These are phyloP conservation scores for Ceratobasidium sp. DNA, from an alignment of 1,284 basidiomycete species.

Conservation along the genomic window DNA sequence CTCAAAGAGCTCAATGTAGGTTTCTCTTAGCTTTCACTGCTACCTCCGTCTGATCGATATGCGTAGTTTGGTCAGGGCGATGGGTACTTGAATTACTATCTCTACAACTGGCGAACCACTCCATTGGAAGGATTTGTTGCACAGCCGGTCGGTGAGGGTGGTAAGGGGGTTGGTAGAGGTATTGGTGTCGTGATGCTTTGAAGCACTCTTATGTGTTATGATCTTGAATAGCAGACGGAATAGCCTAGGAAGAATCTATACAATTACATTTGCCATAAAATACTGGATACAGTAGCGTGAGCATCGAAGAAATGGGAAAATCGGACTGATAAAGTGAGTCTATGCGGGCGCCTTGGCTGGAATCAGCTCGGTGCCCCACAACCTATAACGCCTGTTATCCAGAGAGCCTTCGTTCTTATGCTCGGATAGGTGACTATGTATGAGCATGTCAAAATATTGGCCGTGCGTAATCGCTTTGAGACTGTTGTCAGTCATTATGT, in stretches of 20 bases:
- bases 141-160: slow-evolving; percentile 50
- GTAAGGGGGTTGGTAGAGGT: slow-evolving; percentile 66
- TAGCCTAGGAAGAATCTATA: no score
- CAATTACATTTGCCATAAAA: not conserved
- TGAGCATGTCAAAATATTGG: slow-evolving; percentile 31
- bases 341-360: not conserved
- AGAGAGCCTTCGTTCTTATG: slow-evolving; percentile 18
- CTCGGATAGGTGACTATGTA: slow-evolving; percentile 12
- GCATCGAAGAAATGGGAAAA: not conserved
- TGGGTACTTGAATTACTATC: slow-evolving; percentile 86
- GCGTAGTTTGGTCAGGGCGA: slow-evolving; percentile 86
- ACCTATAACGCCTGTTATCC: slow-evolving; percentile 28
- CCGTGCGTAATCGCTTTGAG: slow-evolving; percentile 11
- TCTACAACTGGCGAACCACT: slow-evolving; percentile 92
- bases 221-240: not conserved
- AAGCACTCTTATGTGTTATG: not conserved
- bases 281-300: not conserved
- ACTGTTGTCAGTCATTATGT: slow-evolving; percentile 19
- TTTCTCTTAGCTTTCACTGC: slow-evolving; percentile 11
- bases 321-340: not conserved
- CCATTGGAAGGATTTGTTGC: slow-evolving; percentile 70
- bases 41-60: slow-evolving; percentile 9
- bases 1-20: slow-evolving; percentile 73
- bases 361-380: slow-evolving; percentile 26
- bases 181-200: slow-evolving; percentile 81